A percentile compares a stretch with the other conserved stretches of the same genome.
Evolutionary conservation across 2,329 filamentous ascomycete genomes (phyloP).

Genomic region (Helotiales sp.): DNA sequence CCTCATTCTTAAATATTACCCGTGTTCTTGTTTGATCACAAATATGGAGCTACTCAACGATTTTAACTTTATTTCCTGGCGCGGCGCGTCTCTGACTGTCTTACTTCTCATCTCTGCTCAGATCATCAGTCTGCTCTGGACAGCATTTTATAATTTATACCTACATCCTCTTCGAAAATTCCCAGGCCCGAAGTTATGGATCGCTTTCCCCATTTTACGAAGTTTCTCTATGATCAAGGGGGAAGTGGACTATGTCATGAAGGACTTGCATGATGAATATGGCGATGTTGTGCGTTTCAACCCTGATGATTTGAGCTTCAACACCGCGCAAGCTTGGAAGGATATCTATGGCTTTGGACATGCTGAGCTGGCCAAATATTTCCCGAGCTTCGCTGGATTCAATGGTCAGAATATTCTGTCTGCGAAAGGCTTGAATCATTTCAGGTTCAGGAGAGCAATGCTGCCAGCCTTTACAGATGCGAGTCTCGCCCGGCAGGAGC

Average conservation of each 20-base stretch:
- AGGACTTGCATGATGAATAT: not conserved
- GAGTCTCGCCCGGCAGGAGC: slow-evolving; percentile 33
- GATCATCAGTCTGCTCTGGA: too few relatives aligned
- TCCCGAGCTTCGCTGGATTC: not conserved
- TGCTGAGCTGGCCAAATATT: not conserved
- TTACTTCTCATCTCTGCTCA: too few relatives aligned
- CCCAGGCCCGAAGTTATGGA: not conserved
- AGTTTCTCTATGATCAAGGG: not conserved
- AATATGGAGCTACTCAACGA: too few relatives aligned
- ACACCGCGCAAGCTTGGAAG: not conserved
- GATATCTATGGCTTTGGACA: not conserved
- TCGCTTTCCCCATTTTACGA: not conserved
- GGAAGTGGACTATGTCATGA: not conserved
- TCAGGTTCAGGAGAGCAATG: not conserved
- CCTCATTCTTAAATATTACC: too few relatives aligned
- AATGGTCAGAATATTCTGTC: not conserved
- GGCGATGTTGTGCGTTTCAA: not conserved
- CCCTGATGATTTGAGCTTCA: not conserved
- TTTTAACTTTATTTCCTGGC: too few relatives aligned
- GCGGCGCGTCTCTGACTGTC: too few relatives aligned
- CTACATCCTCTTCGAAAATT: not conserved
- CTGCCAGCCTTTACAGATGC: slow-evolving; percentile 31
- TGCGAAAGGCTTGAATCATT: not conserved
- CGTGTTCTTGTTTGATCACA: too few relatives aligned
- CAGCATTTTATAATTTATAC: not conserved